Evolutionary conservation across 306 rosid genomes (phyloP), one percentile per base, ranked within the genome.

Genomic region (Trifolium repens): DNA sequence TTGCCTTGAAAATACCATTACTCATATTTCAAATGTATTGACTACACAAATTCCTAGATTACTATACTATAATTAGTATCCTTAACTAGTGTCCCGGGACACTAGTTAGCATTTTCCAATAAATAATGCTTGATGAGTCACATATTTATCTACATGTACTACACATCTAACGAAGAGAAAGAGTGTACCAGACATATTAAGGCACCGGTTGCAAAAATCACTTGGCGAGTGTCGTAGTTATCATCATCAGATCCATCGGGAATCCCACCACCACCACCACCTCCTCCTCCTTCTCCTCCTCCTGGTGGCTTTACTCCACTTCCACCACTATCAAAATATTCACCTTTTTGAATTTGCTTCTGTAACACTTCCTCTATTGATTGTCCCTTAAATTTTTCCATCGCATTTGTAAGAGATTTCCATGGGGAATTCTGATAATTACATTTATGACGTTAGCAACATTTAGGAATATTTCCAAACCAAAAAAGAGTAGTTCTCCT

Each of bases 291-390:
- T 0, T 86, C 78, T 4, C 30, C 70, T 0, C 90, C 84, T 24
- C 81, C 70, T 8, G 88, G 89, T 39, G 89, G 88, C 73, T 50
- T 63, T 3, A 59, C 80, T 1, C 91, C 93, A 40, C 84, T 17
- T 2, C 87, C 84, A 43, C 86, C 87, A 76, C 73, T 78, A 50
- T 78, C 86, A 70, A 13, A 82, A 76, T 54, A 82, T 52, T 85
- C 90, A 30, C 86, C 86, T 79, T 91, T 89, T 77, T 84, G 87
- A 74, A 91, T 84, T 87, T 89, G 96, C 67, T 84, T 71, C 64
- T 86, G 84, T 66, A 94, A 66, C 14, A 85, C 65, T 73, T 88
- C 89, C 79, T 94, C 96, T 76, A 94, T 63, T 2, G 98, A 87
- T 27, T 71, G 53, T 72, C 89, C 87, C 86, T 88, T 89, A 47